Conservation (phyloP, 192 early-diverging fungal species). For the Rhizophagus clarus region DNA sequence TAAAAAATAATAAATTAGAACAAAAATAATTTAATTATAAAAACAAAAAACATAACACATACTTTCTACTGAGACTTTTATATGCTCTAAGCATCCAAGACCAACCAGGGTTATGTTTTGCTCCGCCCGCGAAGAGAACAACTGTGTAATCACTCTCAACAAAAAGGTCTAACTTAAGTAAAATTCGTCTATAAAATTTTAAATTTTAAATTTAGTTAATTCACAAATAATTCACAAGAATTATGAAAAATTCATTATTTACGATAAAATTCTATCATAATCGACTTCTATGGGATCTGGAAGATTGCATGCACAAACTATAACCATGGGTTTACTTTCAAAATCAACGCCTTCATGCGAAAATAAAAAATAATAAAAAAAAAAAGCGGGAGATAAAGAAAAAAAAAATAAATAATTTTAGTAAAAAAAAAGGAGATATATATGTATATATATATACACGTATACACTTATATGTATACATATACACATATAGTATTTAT, state of each 20-base stretch:
- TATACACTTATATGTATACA: no score
- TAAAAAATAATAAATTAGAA: neutral
- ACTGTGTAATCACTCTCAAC: slow-evolving; percentile 91
- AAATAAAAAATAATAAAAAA: neutral
- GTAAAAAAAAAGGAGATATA: no score
- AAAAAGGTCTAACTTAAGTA: slow-evolving; percentile 73
- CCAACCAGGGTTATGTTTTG: slow-evolving; percentile 77
- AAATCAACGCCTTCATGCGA: slow-evolving; percentile 72
- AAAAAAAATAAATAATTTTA: no score
- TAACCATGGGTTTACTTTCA: slow-evolving; percentile 81
- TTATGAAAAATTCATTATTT: slow-evolving; percentile 38
- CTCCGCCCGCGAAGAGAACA: slow-evolving; percentile 82
- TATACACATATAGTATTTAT: no score
- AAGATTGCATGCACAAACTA: slow-evolving; percentile 81
- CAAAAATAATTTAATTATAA: slow-evolving; percentile 5
- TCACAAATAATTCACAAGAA: neutral
- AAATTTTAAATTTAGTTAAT: slow-evolving; percentile 1
- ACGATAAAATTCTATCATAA: slow-evolving; percentile 86
- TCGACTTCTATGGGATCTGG: slow-evolving; percentile 82
- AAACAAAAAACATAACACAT: slow-evolving; percentile 27
- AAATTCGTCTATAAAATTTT: slow-evolving; percentile 38
- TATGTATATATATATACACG: no score
- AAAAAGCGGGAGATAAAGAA: neutral
- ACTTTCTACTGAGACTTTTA: slow-evolving; percentile 76
- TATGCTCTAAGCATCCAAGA: slow-evolving; percentile 89